Base-by-base conservation (phyloP, 2,329 filamentous ascomycete genomes). In the Apiospora saccharicola region DNA sequence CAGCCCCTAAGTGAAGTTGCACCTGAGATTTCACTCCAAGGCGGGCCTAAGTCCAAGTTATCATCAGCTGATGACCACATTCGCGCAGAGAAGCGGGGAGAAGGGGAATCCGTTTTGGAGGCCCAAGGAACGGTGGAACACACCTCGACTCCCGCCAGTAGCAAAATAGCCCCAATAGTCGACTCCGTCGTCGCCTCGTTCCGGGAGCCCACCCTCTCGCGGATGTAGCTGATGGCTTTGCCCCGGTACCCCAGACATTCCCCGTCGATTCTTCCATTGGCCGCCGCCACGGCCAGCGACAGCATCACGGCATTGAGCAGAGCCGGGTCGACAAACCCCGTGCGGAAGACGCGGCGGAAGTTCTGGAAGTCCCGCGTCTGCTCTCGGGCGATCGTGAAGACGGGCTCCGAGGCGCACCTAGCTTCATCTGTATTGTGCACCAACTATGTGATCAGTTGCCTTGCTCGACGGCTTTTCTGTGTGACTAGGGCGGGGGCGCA, bases 71-170 rank as follows among this genome's bases (percentile, higher is more conserved):
- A 30, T 49, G 10, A 4, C 16, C 41, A 51, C 5, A 10, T 24
- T 51, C 0, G 19, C 44, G 44, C 3, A 51, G 49, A 4, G 13
- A n/a, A 24, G 49, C 49, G 49, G 49, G 46, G 8, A 22, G n/a
- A 51, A n/a, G 13, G 1, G 37, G 37, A 8, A 10, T 26, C 26
- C 22, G 3, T 41, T 41, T 41, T 49, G 22, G 30, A 22, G 19
- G 7, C 22, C 4, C 19, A 47, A 22, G 46, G 24, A 0, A 37
- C 10, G 51, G 49, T 22, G 6, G 6, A 72, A 49, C 82, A 71
- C 13, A 85, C 84, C 79, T 85, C 84, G 0, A 85, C 75, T 0
- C 84, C 83, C 14, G 83, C 83, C 0, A 86, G 76, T 0, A 86
- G 76, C 6, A 86, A 24, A 73, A 86, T 86, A 0, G 84, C 80